Evolutionary conservation across 805 yeast genomes (phyloP).

Genomic region (Lipomyces spencermartinsiae): DNA sequence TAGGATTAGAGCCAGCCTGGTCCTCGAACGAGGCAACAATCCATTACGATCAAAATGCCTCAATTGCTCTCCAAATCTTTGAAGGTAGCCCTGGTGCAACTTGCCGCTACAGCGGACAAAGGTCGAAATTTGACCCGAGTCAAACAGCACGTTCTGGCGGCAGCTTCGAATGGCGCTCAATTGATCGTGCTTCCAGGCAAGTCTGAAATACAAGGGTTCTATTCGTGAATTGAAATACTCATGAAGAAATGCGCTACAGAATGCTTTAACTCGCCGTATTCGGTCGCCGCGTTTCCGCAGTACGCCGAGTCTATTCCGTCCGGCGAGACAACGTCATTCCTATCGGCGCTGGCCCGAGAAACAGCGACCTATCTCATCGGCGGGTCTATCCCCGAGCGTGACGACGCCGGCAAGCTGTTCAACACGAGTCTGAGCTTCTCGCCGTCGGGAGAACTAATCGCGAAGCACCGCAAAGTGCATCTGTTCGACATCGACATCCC

Average conservation of each 20-base stretch:
- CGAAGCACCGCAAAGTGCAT: constrained; percentile 89
- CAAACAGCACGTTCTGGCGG: constrained; percentile 65
- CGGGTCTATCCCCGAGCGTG: constrained; percentile 89
- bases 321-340: constrained; percentile 66
- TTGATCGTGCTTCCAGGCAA: constrained; percentile 75
- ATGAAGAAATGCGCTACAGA: constrained; percentile 51
- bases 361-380: constrained; percentile 74
- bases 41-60: constrained; percentile 17
- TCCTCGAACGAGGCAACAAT: too few relatives aligned
- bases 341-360: constrained; percentile 70
- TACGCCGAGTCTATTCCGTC: constrained; percentile 87
- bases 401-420: constrained; percentile 62
- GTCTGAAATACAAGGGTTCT: background rate
- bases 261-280: constrained; percentile 95
- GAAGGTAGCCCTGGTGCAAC: constrained; percentile 76
- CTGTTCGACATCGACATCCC: constrained; percentile 93
- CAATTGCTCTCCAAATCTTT: constrained; percentile 18
- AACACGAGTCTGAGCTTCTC: constrained; percentile 78
- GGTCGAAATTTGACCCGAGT: constrained; percentile 76
- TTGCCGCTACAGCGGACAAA: constrained; percentile 82
- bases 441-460: constrained; percentile 76
- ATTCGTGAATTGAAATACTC: background rate
- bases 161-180: constrained; percentile 69
- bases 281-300: constrained; percentile 81
- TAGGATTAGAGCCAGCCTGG: too few relatives aligned